Evolutionary conservation across 768 basidiomycete species (phyloP).

Genomic region (Kwoniella bestiolae): DNA sequence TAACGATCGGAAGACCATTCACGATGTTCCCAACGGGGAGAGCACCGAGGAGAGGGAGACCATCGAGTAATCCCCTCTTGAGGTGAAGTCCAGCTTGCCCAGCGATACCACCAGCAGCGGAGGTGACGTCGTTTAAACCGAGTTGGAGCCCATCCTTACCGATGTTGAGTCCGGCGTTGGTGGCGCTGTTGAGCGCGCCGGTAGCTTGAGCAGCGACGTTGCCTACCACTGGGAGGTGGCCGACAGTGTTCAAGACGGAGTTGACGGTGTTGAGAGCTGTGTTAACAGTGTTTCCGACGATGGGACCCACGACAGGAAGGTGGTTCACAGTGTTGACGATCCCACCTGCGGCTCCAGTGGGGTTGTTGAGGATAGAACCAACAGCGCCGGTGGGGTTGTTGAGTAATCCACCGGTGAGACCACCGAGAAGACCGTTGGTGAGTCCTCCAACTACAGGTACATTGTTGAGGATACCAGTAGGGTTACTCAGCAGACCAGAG

Average conservation of each 20-base stretch:
- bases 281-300: slow-evolving; percentile 12
- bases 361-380: not conserved
- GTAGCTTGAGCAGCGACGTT: slow-evolving; percentile 14
- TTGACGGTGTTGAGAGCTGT: slow-evolving; percentile 3
- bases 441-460: slow-evolving; percentile 21
- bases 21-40: slow-evolving; percentile 20
- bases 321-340: slow-evolving; percentile 12
- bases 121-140: slow-evolving; percentile 13
- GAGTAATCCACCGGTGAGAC: not conserved
- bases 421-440: slow-evolving; percentile 5
- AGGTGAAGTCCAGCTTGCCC: not conserved
- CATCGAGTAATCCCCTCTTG: slow-evolving; percentile 16
- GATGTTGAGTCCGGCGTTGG: slow-evolving; percentile 16
- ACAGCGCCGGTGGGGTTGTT: slow-evolving; percentile 1
- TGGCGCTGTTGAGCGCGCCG: slow-evolving; percentile 3
- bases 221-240: slow-evolving; percentile 17
- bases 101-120: slow-evolving; percentile 3
- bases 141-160: not conserved
- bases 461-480: slow-evolving; percentile 15
- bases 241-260: slow-evolving; percentile 17
- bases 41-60: slow-evolving; percentile 18
- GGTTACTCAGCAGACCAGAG: slow-evolving; percentile 20
- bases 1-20: slow-evolving; percentile 16
- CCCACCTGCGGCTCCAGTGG: not conserved
- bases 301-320: slow-evolving; percentile 1